phyloP scores from a whole-genome alignment of 768 basidiomycete genomes.

The Arthromyces matolae region DNA sequence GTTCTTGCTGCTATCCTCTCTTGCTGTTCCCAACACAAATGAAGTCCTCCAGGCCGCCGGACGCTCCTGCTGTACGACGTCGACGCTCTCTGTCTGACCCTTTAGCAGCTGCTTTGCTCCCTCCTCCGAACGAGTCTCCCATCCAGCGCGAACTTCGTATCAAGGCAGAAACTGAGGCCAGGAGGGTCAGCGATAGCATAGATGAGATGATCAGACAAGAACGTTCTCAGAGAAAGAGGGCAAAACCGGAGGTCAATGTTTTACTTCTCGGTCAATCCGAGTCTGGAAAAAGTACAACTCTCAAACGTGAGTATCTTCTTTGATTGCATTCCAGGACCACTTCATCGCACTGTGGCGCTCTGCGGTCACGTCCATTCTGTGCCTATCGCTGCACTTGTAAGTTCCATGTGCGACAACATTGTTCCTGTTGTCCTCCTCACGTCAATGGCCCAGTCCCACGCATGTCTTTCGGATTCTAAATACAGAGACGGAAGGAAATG shows the following conservation, averaged over 20 bases:
- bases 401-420: conserved; percentile 9
- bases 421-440: conserved; percentile 13
- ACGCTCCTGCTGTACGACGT: conserved; percentile 21
- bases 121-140: conserved; percentile 69
- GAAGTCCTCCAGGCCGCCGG: conserved; percentile 37
- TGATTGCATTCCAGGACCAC: conserved; percentile 4
- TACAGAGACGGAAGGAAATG: not conserved
- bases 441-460: conserved; percentile 12
- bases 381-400: conserved; percentile 10
- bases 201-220: conserved; percentile 76
- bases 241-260: conserved; percentile 65
- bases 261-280: conserved; percentile 85
- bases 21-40: conserved; percentile 27
- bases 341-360: not conserved
- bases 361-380: not conserved
- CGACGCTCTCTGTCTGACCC: conserved; percentile 61
- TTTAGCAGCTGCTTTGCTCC: conserved; percentile 60
- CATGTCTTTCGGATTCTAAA: conserved; percentile 3
- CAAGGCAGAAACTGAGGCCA: conserved; percentile 65
- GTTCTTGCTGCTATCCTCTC: conserved; percentile 19
- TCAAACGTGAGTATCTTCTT: conserved; percentile 68
- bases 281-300: conserved; percentile 84
- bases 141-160: conserved; percentile 64
- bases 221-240: conserved; percentile 53
- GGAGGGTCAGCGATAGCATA: conserved; percentile 70